Percentiles rank a stretch among this genome's conserved stretches.
phyloP scores from a whole-genome alignment of 192 early-diverging fungal species.

The Spizellomyces sp. region DNA sequence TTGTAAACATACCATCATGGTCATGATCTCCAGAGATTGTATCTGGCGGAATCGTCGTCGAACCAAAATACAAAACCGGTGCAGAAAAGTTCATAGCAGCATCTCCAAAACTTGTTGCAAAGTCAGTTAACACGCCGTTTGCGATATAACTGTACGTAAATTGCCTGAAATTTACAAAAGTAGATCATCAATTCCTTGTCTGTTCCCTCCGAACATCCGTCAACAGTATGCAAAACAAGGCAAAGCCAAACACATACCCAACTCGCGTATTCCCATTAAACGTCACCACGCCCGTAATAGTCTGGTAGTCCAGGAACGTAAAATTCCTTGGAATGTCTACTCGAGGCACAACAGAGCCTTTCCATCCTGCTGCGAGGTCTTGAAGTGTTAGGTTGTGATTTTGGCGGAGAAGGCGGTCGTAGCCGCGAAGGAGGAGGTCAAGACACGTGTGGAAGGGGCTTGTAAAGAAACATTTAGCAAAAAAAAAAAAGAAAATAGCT shows the following conservation, averaged over 20 bases:
- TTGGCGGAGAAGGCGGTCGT: background rate
- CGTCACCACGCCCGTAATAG: constrained; percentile 1
- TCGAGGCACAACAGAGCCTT: background rate
- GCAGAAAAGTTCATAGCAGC: too few relatives aligned
- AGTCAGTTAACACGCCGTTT: constrained; percentile 1
- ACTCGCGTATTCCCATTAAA: constrained; percentile 11
- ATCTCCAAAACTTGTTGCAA: background rate
- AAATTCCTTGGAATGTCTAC: background rate
- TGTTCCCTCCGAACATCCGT: background rate
- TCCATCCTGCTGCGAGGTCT: background rate
- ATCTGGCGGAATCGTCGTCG: too few relatives aligned
- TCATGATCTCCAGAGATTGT: too few relatives aligned
- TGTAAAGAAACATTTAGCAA: too few relatives aligned
- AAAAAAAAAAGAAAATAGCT: too few relatives aligned
- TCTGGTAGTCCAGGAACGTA: background rate
- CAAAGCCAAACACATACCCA: background rate
- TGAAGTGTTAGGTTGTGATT: background rate
- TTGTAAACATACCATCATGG: too few relatives aligned
- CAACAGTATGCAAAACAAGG: background rate
- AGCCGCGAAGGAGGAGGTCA: constrained; percentile 22
- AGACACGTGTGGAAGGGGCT: constrained; percentile 10
- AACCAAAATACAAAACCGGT: too few relatives aligned
- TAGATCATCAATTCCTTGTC: background rate
- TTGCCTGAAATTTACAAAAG: background rate
- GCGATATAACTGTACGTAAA: constrained; percentile 6